Evolutionary conservation across 179 eudicot species (phyloP).

Genomic region (Camellia oleifera): DNA sequence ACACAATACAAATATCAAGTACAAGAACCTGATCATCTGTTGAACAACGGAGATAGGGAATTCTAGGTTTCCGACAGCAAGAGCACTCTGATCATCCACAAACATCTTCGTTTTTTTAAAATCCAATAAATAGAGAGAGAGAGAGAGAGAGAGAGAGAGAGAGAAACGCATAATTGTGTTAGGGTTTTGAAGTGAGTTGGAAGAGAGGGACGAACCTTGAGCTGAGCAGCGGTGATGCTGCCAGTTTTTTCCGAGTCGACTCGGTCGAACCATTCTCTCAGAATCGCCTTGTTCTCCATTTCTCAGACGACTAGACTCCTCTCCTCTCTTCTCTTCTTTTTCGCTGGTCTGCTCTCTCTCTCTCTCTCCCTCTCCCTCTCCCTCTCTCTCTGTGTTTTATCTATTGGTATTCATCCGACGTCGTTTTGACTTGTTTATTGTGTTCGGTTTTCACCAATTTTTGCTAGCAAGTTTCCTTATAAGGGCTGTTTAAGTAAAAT

Average conservation of each 20-base stretch:
- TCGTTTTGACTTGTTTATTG: too few species aligned
- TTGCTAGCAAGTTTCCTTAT: too few species aligned
- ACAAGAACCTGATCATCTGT: conserved; percentile 81
- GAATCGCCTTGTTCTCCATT: conserved; percentile 61
- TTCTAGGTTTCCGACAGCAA: conserved; percentile 77
- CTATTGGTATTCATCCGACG: too few species aligned
- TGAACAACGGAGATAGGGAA: conserved; percentile 77
- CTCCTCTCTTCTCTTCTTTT: neutral
- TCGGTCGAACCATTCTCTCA: conserved; percentile 83
- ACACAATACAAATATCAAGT: neutral
- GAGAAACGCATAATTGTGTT: neutral
- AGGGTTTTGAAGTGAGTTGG: neutral
- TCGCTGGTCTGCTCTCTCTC: neutral
- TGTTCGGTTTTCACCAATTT: too few species aligned
- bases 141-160: neutral
- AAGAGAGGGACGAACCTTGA: conserved; percentile 34
- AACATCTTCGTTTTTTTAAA: neutral
- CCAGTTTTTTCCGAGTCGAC: conserved; percentile 83
- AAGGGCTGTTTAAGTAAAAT: too few species aligned
- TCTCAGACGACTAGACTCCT: neutral
- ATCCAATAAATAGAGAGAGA: neutral
- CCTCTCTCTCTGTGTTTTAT: too few species aligned
- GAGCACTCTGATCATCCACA: conserved; percentile 47
- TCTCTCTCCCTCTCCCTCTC: too few species aligned
- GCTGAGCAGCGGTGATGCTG: conserved; percentile 71